Evolutionary conservation across 768 basidiomycete species (phyloP), one percentile per base, ranked within the genome.

Genomic region (Pleurotus tuber-regium): DNA sequence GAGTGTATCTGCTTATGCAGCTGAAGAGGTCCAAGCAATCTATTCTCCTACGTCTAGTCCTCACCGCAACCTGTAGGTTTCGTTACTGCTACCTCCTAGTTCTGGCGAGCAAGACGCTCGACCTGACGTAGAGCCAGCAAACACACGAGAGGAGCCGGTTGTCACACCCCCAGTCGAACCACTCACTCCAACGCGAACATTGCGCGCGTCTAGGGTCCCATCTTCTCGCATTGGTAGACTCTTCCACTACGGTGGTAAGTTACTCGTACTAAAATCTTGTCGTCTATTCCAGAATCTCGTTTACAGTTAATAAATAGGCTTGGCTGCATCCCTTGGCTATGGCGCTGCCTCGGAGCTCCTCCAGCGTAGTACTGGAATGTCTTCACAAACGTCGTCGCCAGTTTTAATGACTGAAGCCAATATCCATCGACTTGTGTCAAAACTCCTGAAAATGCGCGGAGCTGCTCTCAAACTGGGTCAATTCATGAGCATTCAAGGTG

Each of bases 391-490:
- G 0, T 57, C 65, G 14, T 69, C 80, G 2, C 80, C 86, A 1
- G 64, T 94, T 4, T 84, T 98, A 66, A 83, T 98, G 83, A 90
- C 87, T 1, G 94, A 97, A 65, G 86, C 87, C 5, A 98, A 98
- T 62, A 77, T 98, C 51, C 84, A 84, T 44, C 81, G 95, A 2
- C 77, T 99, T 0, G 97, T 98, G 1, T 83, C 85, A 1, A 97
- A 96, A 60, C 75, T 99, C n/a, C 86, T 91, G 0, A 82, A 87
- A 63, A 98, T 99, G 97, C 76, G 95, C 11, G 96, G 96, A 0
- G 97, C 97, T 0, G 97, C 97, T 1, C 74, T 99, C 54, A 98
- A 99, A 68, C 71, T 98, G 2, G 97, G 97, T 0, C 97, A 98
- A 63, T 99, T 98, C 62, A 77, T 98, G 76, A 96, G 93, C 63